Base-by-base conservation (phyloP, 495 filamentous ascomycete species). In the Podospora pseudocomata region DNA sequence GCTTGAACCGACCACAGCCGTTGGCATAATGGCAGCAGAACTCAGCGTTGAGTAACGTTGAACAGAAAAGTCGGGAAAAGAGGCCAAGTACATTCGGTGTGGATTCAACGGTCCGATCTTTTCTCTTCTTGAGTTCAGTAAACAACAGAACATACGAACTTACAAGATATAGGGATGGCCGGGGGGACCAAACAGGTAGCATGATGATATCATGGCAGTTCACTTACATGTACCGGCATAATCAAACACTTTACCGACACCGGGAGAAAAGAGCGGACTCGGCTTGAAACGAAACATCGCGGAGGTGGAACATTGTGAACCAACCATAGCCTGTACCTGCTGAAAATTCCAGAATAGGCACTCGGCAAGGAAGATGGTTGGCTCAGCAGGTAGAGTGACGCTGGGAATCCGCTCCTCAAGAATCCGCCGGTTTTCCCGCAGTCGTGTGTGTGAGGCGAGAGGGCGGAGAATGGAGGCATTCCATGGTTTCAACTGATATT, bases 271-370 rank as follows among this genome's bases (percentile, higher is more conserved):
- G 39, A 13, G 39, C 39, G 44, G 18, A 6, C 39, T 39, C 20
- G 2, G 20, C 55, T 13, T 53, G 62, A 64, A 64, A 64, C 62
- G 62, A 64, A 64, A 64, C 62, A 54, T 58, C 13, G 39, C 39
- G 39, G 39, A 58, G 55, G 55, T 19, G 28, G 18, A 54, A 54
- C 39, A 19, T 7, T 53, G n/a, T 53, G 26, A 64, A 20, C 62
- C 39, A 64, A 64, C 20, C 49, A 49, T 5, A 64, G 39, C 49
- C 19, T 53, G 32, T 54, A 26, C 55, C 7, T 18, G 32, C 6
- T 54, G 7, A 54, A 64, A 64, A 16, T 26, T 64, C 62, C 62
- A 64, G 34, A 53, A 64, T 19, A 58, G n/a, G 55, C n/a, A 19
- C 55, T 20, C 55, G 55, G 39, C 39, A 16, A 49, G 39, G 39